A percentile compares a stretch with the other conserved stretches of the same genome.
phyloP scores from a whole-genome alignment of 345 rosid genomes.

The Psidium guajava region DNA sequence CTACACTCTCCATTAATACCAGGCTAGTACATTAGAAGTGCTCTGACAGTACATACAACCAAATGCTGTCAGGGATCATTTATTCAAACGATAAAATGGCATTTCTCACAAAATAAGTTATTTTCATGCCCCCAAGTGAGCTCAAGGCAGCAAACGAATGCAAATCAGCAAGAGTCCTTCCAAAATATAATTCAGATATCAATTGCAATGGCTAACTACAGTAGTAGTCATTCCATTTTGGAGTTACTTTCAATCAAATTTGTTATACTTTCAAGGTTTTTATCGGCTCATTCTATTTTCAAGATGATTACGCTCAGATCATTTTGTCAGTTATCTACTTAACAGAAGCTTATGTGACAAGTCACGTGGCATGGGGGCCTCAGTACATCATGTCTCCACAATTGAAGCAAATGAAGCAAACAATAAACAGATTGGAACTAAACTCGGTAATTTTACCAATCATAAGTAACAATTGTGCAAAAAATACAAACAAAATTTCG shows the following conservation, averaged over 20 bases:
- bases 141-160: not conserved
- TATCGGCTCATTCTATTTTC: not conserved
- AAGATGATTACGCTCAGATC: not conserved
- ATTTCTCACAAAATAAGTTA: not conserved
- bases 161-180: not conserved
- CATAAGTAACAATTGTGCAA: not conserved
- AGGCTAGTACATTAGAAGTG: not conserved
- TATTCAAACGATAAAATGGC: not conserved
- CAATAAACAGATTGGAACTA: not conserved
- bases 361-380: too few relatives aligned
- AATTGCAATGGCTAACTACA: not conserved
- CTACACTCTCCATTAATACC: not conserved
- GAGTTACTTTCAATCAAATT: not conserved
- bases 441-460: not conserved
- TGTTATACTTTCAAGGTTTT: not conserved
- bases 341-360: not conserved
- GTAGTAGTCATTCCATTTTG: not conserved
- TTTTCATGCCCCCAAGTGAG: not conserved
- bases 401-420: too few relatives aligned
- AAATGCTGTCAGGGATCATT: not conserved
- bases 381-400: too few relatives aligned
- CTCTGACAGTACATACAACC: not conserved
- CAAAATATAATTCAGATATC: not conserved
- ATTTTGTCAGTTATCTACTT: not conserved
- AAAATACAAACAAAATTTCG: not conserved